Conservation (phyloP, 2,329 filamentous ascomycete genomes). For the Graphium sp. region DNA sequence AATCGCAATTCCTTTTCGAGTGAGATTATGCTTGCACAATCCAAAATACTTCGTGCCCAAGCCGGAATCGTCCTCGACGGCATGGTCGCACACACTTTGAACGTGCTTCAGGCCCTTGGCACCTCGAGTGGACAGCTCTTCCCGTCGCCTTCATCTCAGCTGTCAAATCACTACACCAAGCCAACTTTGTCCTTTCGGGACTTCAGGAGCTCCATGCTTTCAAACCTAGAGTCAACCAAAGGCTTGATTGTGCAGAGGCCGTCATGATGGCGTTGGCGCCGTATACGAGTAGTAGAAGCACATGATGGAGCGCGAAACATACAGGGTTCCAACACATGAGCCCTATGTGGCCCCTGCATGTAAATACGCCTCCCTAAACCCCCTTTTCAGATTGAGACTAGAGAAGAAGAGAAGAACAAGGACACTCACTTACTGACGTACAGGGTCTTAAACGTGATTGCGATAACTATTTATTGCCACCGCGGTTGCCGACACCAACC, state of each 20-base stretch:
- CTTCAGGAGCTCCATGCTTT: slow-evolving; percentile 30
- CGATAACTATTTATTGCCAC: too few relatives aligned
- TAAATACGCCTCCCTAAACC: too few relatives aligned
- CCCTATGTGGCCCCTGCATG: too few relatives aligned
- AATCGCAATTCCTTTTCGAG: slow-evolving; percentile 42
- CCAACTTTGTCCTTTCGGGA: slow-evolving; percentile 31
- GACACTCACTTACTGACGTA: too few relatives aligned
- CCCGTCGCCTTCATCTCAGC: slow-evolving; percentile 35
- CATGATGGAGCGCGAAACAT: too few relatives aligned
- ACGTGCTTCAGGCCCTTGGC: slow-evolving; percentile 39
- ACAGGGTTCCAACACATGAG: too few relatives aligned
- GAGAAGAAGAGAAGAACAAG: too few relatives aligned
- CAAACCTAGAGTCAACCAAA: slow-evolving; percentile 29
- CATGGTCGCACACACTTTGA: slow-evolving; percentile 42
- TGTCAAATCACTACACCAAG: slow-evolving; percentile 33
- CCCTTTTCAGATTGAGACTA: too few relatives aligned
- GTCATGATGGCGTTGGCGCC: slow-evolving; percentile 45
- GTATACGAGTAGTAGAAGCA: too few relatives aligned
- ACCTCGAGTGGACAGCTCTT: slow-evolving; percentile 39
- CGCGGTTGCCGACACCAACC: too few relatives aligned
- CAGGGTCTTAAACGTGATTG: too few relatives aligned
- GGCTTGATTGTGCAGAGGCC: slow-evolving; percentile 40
- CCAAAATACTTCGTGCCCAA: slow-evolving; percentile 33
- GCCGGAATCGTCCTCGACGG: slow-evolving; percentile 33
- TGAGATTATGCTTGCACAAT: slow-evolving; percentile 35